phyloP scores from a whole-genome alignment of 1,284 basidiomycete species.

The Coriolopsis trogii region DNA sequence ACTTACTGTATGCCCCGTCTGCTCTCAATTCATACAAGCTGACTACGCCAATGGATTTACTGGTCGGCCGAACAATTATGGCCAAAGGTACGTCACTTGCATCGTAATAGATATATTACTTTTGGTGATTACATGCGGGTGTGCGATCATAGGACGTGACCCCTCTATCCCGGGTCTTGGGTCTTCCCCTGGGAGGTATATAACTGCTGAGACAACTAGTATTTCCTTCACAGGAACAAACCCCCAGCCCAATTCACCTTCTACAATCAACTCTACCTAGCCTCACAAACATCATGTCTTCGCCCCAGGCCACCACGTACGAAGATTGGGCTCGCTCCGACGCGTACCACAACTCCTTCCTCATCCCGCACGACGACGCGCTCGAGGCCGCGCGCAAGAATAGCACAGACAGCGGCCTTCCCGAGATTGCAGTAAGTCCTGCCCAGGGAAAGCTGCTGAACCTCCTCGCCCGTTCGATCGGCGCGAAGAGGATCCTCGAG shows the following conservation, averaged over 20 bases:
- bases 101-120: too few relatives aligned
- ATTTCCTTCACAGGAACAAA: too few relatives aligned
- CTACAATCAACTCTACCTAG: background rate
- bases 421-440: conserved; percentile 54
- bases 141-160: background rate
- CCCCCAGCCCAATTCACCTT: too few relatives aligned
- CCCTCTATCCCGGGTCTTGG: background rate
- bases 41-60: too few relatives aligned
- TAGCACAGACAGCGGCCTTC: conserved; percentile 47
- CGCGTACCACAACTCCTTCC: conserved; percentile 58
- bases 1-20: too few relatives aligned
- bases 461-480: conserved; percentile 48
- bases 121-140: background rate
- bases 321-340: conserved; percentile 56
- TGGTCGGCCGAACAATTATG: too few relatives aligned
- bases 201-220: too few relatives aligned
- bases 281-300: conserved; percentile 2
- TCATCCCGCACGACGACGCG: conserved; percentile 46
- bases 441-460: conserved; percentile 61
- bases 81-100: too few relatives aligned
- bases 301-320: conserved; percentile 14
- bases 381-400: conserved; percentile 48
- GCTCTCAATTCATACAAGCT: too few relatives aligned
- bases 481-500: conserved; percentile 57
- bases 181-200: background rate